Evolutionary conservation across 2,329 filamentous ascomycete genomes (phyloP), one percentile per base, ranked within the genome.

Genomic region (Verticillium isaacii): DNA sequence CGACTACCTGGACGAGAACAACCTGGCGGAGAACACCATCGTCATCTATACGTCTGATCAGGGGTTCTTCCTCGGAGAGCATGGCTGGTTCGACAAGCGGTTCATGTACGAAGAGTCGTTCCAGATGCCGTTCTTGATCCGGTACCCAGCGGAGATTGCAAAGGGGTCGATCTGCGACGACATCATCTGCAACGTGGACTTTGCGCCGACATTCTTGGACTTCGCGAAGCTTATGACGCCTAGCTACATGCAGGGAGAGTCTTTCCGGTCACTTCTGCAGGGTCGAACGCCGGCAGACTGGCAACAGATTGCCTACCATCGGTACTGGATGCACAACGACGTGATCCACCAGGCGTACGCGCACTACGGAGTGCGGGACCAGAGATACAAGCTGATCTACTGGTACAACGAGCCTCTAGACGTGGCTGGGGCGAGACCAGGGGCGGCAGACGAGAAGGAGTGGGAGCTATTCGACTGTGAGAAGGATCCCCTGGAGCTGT

Each of bases 61-160:
- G 63, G 82, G 82, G 5, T 84, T 84, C 71, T 85, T 84, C 69
- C 76, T 85, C 0, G 82, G 82, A 8, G 82, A 85, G 61, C 82
- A 85, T 63, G 82, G 82, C 60, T 85, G 81, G 82, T 84, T 83
- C 65, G 82, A 84, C 68, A 85, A 85, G 70, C 77, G 82, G 3
- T 84, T 85, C 68, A 84, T 85, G 78, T 85, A 85, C 69, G 82
- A 85, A 63, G 80, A 84, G 68, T 77, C 73, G 14, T 84, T 84
- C 70, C 81, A 84, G 69, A 84, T 85, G 82, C 82, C 82, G 0
- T 82, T 84, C 56, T 66, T 84, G 3, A 73, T 81, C 12, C 75
- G 78, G 0, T 81, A 80, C 57, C 81, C 82, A 0, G 63, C 58
- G 0, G 74, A 74, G 58, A 81, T 83, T 60, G 55, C 60, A 1